phyloP scores from a whole-genome alignment of 495 filamentous ascomycete genomes.

The Penicillium goetzii region DNA sequence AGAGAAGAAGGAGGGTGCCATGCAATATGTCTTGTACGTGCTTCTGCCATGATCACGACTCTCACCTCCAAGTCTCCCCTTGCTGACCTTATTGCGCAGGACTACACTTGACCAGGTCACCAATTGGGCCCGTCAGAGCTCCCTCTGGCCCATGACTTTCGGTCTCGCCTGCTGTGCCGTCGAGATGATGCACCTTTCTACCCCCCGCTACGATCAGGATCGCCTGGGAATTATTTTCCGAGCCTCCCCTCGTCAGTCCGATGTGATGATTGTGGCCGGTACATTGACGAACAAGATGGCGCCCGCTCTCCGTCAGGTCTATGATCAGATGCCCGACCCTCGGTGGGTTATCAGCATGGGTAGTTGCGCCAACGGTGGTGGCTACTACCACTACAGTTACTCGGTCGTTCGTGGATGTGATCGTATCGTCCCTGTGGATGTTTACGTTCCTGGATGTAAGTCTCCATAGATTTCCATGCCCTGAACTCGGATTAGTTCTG shows the following conservation, averaged over 20 bases:
- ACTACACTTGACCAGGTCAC: slow-evolving; percentile 89
- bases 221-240: slow-evolving; percentile 96
- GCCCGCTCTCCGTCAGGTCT: slow-evolving; percentile 89
- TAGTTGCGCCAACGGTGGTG: slow-evolving; percentile 91
- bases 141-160: slow-evolving; percentile 98
- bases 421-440: slow-evolving; percentile 91
- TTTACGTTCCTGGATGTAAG: slow-evolving; percentile 91
- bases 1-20: slow-evolving; percentile 88
- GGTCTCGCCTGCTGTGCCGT: slow-evolving; percentile 95
- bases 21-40: slow-evolving; percentile 96
- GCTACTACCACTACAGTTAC: slow-evolving; percentile 98
- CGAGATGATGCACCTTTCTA: slow-evolving; percentile 98
- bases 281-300: slow-evolving; percentile 99
- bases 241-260: slow-evolving; percentile 90
- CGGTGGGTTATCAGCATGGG: slow-evolving; percentile 97
- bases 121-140: slow-evolving; percentile 94
- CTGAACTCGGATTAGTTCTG: background rate
- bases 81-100: slow-evolving; percentile 46
- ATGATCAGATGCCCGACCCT: slow-evolving; percentile 98
- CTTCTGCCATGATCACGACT: background rate
- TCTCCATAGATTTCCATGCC: slow-evolving; percentile 8
- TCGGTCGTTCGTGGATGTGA: slow-evolving; percentile 90
- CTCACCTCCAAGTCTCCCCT: background rate
- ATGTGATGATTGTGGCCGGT: slow-evolving; percentile 97
- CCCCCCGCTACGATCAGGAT: slow-evolving; percentile 95